These are phyloP conservation scores for Aspergillus costaricaensis DNA, from an alignment of 2,329 filamentous ascomycete genomes.

Conservation along the genomic window DNA sequence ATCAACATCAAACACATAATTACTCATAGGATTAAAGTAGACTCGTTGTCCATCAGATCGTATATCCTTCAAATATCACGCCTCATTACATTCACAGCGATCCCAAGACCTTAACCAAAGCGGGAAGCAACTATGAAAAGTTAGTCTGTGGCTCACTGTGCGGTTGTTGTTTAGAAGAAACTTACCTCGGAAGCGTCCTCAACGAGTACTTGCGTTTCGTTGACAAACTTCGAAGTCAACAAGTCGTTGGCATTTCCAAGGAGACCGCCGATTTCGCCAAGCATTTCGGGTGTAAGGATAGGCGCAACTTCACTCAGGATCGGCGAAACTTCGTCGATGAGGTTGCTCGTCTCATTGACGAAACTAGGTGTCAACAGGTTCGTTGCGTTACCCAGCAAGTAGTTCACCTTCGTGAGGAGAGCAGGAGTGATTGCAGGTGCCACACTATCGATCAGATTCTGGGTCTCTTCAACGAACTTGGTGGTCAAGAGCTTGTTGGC, in stretches of 20 bases:
- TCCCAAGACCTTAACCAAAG: constrained; percentile 32
- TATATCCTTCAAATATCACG: constrained; percentile 14
- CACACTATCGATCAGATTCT: constrained; percentile 23
- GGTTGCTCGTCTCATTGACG: constrained; percentile 30
- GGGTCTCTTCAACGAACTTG: constrained; percentile 29
- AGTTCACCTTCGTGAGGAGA: constrained; percentile 31
- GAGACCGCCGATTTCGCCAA: constrained; percentile 28
- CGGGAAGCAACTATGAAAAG: constrained; percentile 31
- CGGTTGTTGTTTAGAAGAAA: neutral
- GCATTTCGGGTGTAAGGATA: constrained; percentile 30
- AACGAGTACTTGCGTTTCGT: constrained; percentile 31
- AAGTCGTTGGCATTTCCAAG: constrained; percentile 22
- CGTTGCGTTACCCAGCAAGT: constrained; percentile 35
- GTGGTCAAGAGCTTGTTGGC: constrained; percentile 28
- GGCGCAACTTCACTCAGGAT: constrained; percentile 33
- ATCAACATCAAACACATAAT: constrained; percentile 21
- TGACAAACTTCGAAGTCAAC: constrained; percentile 26
- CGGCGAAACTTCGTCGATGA: constrained; percentile 32
- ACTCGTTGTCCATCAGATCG: constrained; percentile 29
- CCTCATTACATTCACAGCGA: constrained; percentile 25
- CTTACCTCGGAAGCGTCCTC: constrained; percentile 35
- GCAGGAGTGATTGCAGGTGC: constrained; percentile 28
- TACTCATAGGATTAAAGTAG: constrained; percentile 38
- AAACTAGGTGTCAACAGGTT: constrained; percentile 33
- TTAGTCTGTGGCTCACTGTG: constrained; percentile 11